These are phyloP conservation scores for Pseudoperonospora humuli DNA, from an alignment of 352 stramenopile species.

Conservation along the genomic window DNA sequence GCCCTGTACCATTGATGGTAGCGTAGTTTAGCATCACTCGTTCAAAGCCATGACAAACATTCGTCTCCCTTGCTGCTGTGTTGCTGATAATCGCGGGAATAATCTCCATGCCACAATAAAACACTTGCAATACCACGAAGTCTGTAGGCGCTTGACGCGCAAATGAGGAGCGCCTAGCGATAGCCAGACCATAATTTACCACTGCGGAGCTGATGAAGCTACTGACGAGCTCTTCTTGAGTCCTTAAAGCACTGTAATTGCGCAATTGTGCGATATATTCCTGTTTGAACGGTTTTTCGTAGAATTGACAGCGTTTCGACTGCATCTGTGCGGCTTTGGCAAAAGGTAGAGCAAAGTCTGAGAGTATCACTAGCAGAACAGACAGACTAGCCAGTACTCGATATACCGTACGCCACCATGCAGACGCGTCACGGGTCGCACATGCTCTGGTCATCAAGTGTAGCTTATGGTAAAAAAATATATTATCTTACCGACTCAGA, in stretches of 20 bases:
- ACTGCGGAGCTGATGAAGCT: conserved; percentile 8
- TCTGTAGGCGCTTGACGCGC: conserved; percentile 38
- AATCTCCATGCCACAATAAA: conserved; percentile 23
- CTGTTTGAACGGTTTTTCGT: conserved; percentile 20
- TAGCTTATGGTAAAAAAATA: no score
- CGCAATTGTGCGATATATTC: conserved; percentile 37
- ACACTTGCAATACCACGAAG: conserved; percentile 53
- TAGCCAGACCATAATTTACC: conserved; percentile 16
- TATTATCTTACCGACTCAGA: no score
- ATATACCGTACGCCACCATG: background rate
- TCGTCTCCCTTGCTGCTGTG: background rate
- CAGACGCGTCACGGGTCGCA: no score
- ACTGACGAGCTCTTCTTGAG: conserved; percentile 32
- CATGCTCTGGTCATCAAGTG: no score
- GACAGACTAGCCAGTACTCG: conserved; percentile 4
- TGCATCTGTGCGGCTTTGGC: conserved; percentile 3
- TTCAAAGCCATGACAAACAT: conserved; percentile 23
- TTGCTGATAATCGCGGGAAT: background rate
- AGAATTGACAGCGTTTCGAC: conserved; percentile 29
- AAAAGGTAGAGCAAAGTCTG: background rate
- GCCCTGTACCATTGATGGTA: background rate
- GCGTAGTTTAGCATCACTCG: conserved; percentile 9
- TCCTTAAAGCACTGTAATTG: conserved; percentile 19
- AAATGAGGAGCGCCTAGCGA: conserved; percentile 23
- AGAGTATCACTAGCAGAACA: conserved; percentile 4